Percentiles rank a stretch among this genome's conserved stretches.
Conservation (phyloP, 495 filamentous ascomycete genomes). For the Trichoderma gamsii region DNA sequence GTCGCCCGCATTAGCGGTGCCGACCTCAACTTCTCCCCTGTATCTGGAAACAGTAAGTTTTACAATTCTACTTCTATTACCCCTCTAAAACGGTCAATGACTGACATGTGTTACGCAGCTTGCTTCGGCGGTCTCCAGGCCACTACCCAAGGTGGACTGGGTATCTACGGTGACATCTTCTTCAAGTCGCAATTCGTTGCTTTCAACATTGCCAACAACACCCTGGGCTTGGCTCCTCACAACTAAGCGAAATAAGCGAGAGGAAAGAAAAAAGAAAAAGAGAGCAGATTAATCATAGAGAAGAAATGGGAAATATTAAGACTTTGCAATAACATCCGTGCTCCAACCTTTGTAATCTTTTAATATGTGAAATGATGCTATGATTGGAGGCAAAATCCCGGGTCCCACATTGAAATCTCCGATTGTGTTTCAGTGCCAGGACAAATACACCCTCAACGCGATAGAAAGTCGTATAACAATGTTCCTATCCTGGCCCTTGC, state of each 20-base stretch:
- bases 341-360: too few species aligned
- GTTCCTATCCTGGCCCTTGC: background rate
- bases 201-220: constrained; percentile 45
- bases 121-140: constrained; percentile 57
- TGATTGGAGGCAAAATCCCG: background rate
- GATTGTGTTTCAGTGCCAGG: too few species aligned
- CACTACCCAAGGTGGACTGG: constrained; percentile 44
- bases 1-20: constrained; percentile 52
- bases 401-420: too few species aligned
- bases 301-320: background rate
- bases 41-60: constrained; percentile 16
- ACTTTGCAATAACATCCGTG: background rate
- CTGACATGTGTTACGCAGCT: constrained; percentile 14
- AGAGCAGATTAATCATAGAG: background rate
- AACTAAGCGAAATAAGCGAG: background rate
- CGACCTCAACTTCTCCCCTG: constrained; percentile 32
- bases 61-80: background rate
- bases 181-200: constrained; percentile 68
- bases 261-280: background rate
- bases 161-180: constrained; percentile 68
- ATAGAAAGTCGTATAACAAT: too few species aligned
- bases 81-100: background rate
- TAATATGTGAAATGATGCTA: background rate
- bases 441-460: too few species aligned
- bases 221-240: constrained; percentile 50